Conservation (phyloP, 805 yeast genomes). For the Aciculoconidium aculeatum region DNA sequence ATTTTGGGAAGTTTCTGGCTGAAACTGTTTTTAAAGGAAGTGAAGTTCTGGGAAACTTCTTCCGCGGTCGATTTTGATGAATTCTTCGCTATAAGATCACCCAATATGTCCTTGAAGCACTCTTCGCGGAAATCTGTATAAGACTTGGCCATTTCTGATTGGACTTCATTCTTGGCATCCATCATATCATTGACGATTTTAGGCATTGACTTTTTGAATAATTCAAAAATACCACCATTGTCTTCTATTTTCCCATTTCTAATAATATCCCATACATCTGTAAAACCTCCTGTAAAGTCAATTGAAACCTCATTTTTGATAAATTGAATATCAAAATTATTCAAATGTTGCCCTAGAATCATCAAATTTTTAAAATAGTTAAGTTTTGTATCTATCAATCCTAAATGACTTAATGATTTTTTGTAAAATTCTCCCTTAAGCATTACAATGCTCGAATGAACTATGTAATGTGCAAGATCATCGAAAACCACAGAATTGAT, state of each 20-base stretch:
- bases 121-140: conserved; percentile 65
- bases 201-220: conserved; percentile 69
- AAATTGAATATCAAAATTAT: conserved; percentile 73
- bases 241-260: conserved; percentile 27
- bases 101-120: conserved; percentile 30
- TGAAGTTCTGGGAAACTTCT: conserved; percentile 25
- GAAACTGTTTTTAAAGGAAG: conserved; percentile 44
- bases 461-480: conserved; percentile 81
- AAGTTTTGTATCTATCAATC: conserved; percentile 53
- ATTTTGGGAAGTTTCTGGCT: conserved; percentile 52
- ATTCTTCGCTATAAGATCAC: conserved; percentile 5
- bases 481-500: conserved; percentile 76
- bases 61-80: too few relatives aligned
- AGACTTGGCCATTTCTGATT: conserved; percentile 61
- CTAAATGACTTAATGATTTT: conserved; percentile 40
- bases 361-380: conserved; percentile 69
- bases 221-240: conserved; percentile 35
- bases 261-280: conserved; percentile 36
- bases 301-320: conserved; percentile 65
- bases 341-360: conserved; percentile 61
- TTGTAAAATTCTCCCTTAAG: conserved; percentile 48
- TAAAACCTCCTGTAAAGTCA: conserved; percentile 72
- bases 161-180: conserved; percentile 70
- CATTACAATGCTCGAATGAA: conserved; percentile 68
- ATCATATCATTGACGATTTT: conserved; percentile 74